Conservation (phyloP, 495 filamentous ascomycete species). For the Tuber microsphaerosporum region DNA sequence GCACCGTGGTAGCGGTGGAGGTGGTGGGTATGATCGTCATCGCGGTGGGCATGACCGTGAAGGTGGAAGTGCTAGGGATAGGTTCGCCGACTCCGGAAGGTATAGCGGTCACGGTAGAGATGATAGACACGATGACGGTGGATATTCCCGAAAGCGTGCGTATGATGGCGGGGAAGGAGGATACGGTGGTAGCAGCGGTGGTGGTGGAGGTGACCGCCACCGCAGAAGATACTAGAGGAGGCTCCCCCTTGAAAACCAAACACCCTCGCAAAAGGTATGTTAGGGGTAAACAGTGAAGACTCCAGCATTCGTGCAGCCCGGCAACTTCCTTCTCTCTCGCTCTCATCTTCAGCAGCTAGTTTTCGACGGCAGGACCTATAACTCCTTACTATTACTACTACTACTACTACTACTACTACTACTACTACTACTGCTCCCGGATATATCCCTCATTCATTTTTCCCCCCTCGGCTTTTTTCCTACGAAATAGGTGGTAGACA, state of each 20-base stretch:
- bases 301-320: neutral
- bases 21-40: conserved; percentile 49
- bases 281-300: conserved; percentile 2
- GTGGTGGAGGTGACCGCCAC: conserved; percentile 32
- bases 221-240: conserved; percentile 40
- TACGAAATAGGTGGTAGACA: neutral
- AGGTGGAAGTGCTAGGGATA: conserved; percentile 20
- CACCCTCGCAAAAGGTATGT: conserved; percentile 2
- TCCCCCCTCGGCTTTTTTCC: neutral
- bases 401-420: neutral
- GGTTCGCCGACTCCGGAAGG: conserved; percentile 16
- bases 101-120: conserved; percentile 35
- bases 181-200: conserved; percentile 25
- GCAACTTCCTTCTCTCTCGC: neutral
- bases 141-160: conserved; percentile 40
- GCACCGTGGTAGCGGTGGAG: conserved; percentile 45
- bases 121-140: conserved; percentile 24
- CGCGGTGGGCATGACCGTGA: conserved; percentile 55
- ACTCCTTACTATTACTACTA: neutral
- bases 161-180: conserved; percentile 37
- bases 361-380: neutral
- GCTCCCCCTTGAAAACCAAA: neutral
- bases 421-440: neutral
- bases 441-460: neutral
- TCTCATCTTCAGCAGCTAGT: neutral